These are phyloP conservation scores for Fusarium sp. DNA, from an alignment of 2,329 filamentous ascomycete species.

Conservation along the genomic window DNA sequence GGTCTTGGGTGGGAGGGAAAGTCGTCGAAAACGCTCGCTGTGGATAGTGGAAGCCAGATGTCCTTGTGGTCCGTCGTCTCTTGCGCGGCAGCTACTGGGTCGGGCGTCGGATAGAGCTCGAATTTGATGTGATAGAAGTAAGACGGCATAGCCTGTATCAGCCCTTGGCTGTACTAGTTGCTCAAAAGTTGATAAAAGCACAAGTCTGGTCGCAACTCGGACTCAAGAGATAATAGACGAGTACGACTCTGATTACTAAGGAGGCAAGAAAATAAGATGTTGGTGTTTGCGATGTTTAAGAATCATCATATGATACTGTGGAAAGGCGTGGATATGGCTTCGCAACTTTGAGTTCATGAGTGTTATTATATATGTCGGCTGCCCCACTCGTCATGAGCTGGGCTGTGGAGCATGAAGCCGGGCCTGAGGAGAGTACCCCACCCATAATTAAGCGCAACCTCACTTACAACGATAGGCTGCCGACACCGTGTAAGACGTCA, in stretches of 20 bases:
- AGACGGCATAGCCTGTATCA: constrained; percentile 62
- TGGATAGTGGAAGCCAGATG: constrained; percentile 63
- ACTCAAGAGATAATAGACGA: background rate
- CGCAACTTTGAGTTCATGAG: constrained; percentile 23
- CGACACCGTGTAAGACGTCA: background rate
- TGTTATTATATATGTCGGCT: background rate
- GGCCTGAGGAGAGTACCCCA: constrained; percentile 13
- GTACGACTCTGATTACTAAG: constrained; percentile 23
- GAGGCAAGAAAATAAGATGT: constrained; percentile 37
- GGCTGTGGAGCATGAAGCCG: constrained; percentile 15
- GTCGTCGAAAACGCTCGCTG: constrained; percentile 65
- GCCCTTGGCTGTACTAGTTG: background rate
- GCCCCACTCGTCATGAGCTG: constrained; percentile 33
- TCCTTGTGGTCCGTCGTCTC: constrained; percentile 31
- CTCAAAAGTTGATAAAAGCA: background rate
- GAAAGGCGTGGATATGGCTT: background rate
- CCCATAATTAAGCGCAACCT: background rate
- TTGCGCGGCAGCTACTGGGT: constrained; percentile 45
- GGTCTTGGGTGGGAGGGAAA: constrained; percentile 62
- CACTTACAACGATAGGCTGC: constrained; percentile 8
- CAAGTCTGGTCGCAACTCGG: background rate
- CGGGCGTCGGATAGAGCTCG: constrained; percentile 67
- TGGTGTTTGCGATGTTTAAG: background rate
- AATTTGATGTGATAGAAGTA: constrained; percentile 76
- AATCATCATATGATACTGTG: constrained; percentile 33